Conservation (phyloP, 495 filamentous ascomycete genomes). For the Penicillium ochrochloron region DNA sequence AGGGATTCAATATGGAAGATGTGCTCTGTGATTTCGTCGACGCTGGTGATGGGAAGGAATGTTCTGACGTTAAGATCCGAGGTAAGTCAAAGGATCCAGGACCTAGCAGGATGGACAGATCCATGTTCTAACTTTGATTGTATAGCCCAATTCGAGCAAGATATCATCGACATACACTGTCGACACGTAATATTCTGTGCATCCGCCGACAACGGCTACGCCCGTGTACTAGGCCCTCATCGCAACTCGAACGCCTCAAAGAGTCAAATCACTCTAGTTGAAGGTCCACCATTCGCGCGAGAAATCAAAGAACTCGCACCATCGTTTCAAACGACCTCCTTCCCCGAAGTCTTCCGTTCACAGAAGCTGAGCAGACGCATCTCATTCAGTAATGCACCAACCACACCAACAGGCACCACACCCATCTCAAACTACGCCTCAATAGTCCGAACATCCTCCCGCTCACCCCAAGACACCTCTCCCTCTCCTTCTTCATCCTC, state of each 20-base stretch:
- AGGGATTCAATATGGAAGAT: conserved; percentile 39
- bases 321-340: conserved; percentile 27
- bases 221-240: conserved; percentile 31
- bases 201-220: conserved; percentile 39
- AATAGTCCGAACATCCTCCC: conserved; percentile 15
- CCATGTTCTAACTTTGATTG: not conserved
- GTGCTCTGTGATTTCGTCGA: conserved; percentile 39
- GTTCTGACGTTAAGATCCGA: conserved; percentile 38
- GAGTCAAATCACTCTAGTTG: conserved; percentile 29
- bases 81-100: conserved; percentile 19
- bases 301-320: conserved; percentile 28
- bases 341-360: conserved; percentile 32
- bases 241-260: conserved; percentile 20
- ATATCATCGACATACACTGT: conserved; percentile 33
- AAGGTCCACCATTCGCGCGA: conserved; percentile 34
- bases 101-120: no score
- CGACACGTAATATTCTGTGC: conserved; percentile 35
- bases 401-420: conserved; percentile 17
- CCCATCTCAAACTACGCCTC: conserved; percentile 30
- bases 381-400: conserved; percentile 20
- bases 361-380: conserved; percentile 23
- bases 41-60: conserved; percentile 40
- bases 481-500: not conserved
- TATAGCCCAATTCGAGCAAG: conserved; percentile 30
- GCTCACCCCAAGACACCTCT: not conserved